These are phyloP conservation scores for Syzygium aromaticum DNA, from an alignment of 345 rosid genomes.

Conservation along the genomic window DNA sequence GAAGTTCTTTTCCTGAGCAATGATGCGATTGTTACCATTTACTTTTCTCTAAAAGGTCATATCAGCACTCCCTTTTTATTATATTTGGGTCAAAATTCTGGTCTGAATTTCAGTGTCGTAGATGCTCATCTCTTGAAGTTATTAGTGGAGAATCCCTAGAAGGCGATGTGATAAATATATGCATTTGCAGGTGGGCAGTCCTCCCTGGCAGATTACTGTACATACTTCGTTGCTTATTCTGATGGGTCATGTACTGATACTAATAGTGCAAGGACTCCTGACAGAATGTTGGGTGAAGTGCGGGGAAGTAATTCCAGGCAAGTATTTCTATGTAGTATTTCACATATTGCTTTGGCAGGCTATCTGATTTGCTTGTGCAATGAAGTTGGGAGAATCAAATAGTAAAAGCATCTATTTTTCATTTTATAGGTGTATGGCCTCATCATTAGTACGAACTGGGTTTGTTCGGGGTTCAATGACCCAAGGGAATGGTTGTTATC, in stretches of 20 bases:
- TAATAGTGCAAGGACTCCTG: constrained; percentile 92
- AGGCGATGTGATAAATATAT: constrained; percentile 2
- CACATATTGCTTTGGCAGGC: not conserved
- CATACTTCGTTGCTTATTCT: constrained; percentile 96
- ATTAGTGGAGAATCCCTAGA: not conserved
- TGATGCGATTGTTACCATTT: not conserved
- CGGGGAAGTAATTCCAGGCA: constrained; percentile 91
- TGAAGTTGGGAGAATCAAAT: not conserved
- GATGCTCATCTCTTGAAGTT: not conserved
- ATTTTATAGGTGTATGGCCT: constrained; percentile 81
- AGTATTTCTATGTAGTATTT: constrained; percentile 7
- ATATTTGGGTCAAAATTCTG: not conserved
- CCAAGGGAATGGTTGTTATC: constrained; percentile 98
- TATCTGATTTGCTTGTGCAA: not conserved
- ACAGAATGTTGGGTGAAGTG: constrained; percentile 98
- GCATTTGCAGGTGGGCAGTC: constrained; percentile 90
- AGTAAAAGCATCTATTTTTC: not conserved
- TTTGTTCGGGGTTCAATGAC: constrained; percentile 89
- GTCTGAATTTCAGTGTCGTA: not conserved
- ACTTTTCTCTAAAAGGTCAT: not conserved
- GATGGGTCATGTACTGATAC: constrained; percentile 99
- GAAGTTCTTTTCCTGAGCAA: not conserved
- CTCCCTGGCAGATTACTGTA: constrained; percentile 93
- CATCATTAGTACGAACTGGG: constrained; percentile 94
- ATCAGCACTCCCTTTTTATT: not conserved